These are phyloP conservation scores for Zarea fungicola DNA, from an alignment of 2,329 filamentous ascomycete genomes.

Conservation along the genomic window DNA sequence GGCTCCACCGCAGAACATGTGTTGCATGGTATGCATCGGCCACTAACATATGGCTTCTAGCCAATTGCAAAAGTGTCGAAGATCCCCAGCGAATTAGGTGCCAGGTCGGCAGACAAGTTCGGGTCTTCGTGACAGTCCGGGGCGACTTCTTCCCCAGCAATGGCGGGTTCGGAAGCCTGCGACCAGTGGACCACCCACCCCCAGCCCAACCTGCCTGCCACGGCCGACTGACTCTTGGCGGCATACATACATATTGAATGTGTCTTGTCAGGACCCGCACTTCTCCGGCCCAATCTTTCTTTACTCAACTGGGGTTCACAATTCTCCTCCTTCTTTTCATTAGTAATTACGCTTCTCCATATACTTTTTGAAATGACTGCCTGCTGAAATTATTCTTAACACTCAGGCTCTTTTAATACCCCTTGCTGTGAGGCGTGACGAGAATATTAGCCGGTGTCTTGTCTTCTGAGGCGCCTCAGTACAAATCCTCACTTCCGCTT, in stretches of 20 bases:
- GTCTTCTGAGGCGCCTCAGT: neutral
- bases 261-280: conserved; percentile 1
- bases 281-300: conserved; percentile 1
- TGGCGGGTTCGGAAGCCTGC: neutral
- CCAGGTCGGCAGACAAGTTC: neutral
- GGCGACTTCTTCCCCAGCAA: neutral
- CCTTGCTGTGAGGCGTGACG: no score
- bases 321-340: neutral
- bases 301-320: conserved; percentile 1
- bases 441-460: no score
- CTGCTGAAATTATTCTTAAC: neutral
- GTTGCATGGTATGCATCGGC: no score
- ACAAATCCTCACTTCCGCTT: conserved; percentile 9
- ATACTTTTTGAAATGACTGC: neutral
- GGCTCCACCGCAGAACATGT: neutral
- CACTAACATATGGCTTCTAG: neutral
- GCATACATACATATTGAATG: no score
- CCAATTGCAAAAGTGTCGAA: no score
- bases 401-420: neutral
- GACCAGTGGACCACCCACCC: neutral
- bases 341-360: conserved; percentile 1
- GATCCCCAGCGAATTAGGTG: no score
- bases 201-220: no score
- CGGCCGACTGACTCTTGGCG: no score
- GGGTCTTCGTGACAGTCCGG: neutral